Evolutionary conservation across 441 rosid species (phyloP), one percentile per base, ranked within the genome.

Genomic region (Populus hybrid): DNA sequence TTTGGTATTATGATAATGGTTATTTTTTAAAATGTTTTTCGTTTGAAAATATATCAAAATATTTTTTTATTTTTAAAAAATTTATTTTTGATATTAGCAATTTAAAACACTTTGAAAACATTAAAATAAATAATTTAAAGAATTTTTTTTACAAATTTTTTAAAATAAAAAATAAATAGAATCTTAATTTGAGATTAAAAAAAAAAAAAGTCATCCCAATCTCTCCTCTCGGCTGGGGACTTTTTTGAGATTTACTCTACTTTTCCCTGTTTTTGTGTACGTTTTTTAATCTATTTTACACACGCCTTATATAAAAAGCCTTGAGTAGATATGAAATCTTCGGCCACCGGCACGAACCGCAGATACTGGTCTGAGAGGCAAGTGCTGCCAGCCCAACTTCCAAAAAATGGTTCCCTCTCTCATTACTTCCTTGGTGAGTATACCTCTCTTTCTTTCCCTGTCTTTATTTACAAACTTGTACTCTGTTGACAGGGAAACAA

Each of bases 371-470:
- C 68, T 31, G 28, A 72, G 76, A 56, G 18, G 9, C 9, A 8
- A 36, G 3, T 18, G 24, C 11, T 26, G 73, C 53, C 24, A 76
- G 31, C 3, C 72, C 72, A 42, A 2, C 5, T 6, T 42, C 7
- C 72, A n/a, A 29, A 59, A 45, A 7, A 68, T 80, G 74, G 65
- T 50, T 35, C 2, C 64, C 63, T 29, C 74, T 50, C 45, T 35
- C 21, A 7, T n/a, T 36, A 18, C 56, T 66, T 14, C 69, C 50
- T 56, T 38, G 64, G 81, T 81, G 31, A 74, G 77, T 14, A 18
- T 31, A 31, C 63, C 18, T 38, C 45, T 45, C 16, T 31, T 20
- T 56, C 16, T 26, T 7, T 35, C 12, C 53, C 3, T 40, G 3
- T 21, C 1, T 31, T 1, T 29, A 8, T 20, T 10, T 42, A 10